Evolutionary conservation across 192 early-diverging fungal species (phyloP), one percentile per base, ranked within the genome.

Genomic region (Coemansia sp.): DNA sequence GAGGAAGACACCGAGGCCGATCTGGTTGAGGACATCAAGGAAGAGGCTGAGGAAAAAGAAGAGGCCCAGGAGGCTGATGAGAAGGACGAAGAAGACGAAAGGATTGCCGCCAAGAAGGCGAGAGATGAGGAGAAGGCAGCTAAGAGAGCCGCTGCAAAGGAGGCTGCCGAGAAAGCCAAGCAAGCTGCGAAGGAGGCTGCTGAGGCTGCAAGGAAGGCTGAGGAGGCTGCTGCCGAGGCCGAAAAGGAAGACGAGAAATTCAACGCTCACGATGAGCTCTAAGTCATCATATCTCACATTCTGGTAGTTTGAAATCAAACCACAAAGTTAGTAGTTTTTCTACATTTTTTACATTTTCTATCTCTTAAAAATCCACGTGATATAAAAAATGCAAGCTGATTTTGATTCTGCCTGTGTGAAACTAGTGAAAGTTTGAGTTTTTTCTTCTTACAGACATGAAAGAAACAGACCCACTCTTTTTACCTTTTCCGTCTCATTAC

Each of bases 211-310:
- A 63, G 66, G 40, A 63, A 67, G 66, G 76, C 70, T 3, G 72
- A 68, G 39, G 68, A 71, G 57, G 77, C 62, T 16, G 65, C 70
- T 63, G 73, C 54, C 9, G 78, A 47, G 19, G 63, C 61, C 7
- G 77, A 64, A 16, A 67, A 69, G 15, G 67, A 67, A 5, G 68
- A 70, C 3, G 77, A 67, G 10, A 68, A 80, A 4, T 57, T 54
- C 21, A 57, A 41, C 58, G 79, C 32, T 40, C 79, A 82, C 61
- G 79, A 82, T 60, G 79, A 82, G 65, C 79, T 82, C 32, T 82
- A 81, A 69, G 40, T 19, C 41, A 4, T 9, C 54, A 32, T 4
- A 32, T 32, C 32, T 32, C 32, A 32, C 32, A 32, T 32, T 32
- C 32, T 32, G 32, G 32, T 32, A 4, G 32, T 32, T 2, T 4